Conservation (phyloP, 345 rosid species). For the Eucalyptus viminalis region DNA sequence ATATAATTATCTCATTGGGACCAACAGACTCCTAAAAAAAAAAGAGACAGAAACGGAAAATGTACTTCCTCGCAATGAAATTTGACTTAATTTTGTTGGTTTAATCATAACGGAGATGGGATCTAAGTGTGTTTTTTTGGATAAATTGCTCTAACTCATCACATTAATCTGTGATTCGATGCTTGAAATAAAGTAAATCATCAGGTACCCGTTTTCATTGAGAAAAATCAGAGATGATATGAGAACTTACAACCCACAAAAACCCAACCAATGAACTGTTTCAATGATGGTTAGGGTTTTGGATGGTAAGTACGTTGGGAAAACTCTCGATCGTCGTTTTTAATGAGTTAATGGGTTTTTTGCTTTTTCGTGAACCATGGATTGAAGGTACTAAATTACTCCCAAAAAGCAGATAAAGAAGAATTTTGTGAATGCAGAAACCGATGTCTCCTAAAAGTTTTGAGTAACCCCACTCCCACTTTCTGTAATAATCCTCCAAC, state of each 20-base stretch:
- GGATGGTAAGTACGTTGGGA: background rate
- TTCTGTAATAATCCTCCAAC: background rate
- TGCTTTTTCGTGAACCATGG: background rate
- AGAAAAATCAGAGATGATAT: background rate
- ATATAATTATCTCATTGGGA: background rate
- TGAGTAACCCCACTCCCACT: background rate
- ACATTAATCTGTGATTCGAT: background rate
- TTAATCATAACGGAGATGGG: background rate
- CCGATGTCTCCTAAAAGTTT: background rate
- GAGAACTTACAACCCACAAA: background rate
- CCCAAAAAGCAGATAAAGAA: background rate
- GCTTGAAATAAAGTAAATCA: accelerated
- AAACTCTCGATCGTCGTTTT: background rate
- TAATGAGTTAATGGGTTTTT: background rate
- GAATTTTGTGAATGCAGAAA: background rate
- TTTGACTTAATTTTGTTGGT: background rate
- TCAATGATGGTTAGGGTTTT: background rate
- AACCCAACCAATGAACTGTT: background rate
- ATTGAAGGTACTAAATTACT: background rate
- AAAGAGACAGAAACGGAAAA: background rate
- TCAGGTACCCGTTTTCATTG: accelerated
- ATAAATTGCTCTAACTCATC: background rate
- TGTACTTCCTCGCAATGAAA: background rate
- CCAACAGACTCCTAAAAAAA: background rate
- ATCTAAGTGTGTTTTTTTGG: background rate